Percentiles rank a stretch among this genome's conserved stretches.
These are phyloP conservation scores for Annona squamosa DNA, from an alignment of 164 flowering plant species.

Conservation along the genomic window DNA sequence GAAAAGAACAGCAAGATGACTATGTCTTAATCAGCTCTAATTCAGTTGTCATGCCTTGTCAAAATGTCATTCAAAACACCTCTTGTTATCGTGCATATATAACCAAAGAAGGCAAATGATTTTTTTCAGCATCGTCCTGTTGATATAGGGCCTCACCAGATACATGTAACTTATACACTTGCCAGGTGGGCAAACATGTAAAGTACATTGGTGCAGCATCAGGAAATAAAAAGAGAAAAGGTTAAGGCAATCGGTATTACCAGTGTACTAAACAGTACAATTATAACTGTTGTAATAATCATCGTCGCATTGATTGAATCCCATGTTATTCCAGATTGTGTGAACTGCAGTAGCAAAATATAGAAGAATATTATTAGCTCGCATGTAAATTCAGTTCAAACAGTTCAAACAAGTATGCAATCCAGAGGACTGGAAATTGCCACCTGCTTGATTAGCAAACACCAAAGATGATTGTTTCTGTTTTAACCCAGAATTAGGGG, in stretches of 20 bases:
- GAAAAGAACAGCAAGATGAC: too few species aligned
- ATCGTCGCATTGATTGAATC: constrained; percentile 62
- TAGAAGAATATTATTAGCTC: neutral
- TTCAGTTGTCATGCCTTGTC: too few species aligned
- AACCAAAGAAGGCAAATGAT: too few species aligned
- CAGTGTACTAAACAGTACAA: constrained; percentile 81
- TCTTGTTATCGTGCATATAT: too few species aligned
- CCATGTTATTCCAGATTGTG: constrained; percentile 59
- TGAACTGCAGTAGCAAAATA: constrained; percentile 40
- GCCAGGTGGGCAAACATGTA: too few species aligned
- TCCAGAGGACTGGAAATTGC: neutral
- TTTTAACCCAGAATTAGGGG: neutral
- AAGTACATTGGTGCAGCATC: neutral
- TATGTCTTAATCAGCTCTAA: too few species aligned
- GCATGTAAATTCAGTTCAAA: neutral
- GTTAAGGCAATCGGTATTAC: constrained; percentile 24
- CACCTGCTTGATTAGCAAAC: neutral
- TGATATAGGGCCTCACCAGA: neutral
- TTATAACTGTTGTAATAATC: constrained; percentile 57
- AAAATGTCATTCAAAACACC: too few species aligned
- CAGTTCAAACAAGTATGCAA: neutral
- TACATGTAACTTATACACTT: neutral
- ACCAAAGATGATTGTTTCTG: neutral
- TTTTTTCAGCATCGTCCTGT: too few species aligned
- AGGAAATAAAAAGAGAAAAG: neutral